These are phyloP conservation scores for Vachellia collinsii DNA, from an alignment of 306 rosid species.

Conservation along the genomic window DNA sequence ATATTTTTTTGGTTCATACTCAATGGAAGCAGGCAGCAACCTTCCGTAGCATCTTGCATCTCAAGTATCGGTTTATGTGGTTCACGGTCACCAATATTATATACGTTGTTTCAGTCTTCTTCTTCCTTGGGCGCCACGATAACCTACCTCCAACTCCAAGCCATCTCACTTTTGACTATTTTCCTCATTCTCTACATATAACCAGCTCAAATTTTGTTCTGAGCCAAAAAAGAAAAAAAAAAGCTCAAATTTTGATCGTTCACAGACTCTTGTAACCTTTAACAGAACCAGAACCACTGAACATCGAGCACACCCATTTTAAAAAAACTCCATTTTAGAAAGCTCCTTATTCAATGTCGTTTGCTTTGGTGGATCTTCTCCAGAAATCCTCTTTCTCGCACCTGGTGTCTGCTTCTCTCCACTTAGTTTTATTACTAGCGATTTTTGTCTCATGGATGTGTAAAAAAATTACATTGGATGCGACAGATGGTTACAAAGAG, in stretches of 20 bases:
- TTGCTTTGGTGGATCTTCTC: slow-evolving; percentile 27
- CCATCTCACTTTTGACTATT: not conserved
- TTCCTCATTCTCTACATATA: not conserved
- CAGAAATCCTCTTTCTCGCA: slow-evolving; percentile 45
- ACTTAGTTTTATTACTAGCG: slow-evolving; percentile 31
- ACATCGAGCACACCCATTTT: not conserved
- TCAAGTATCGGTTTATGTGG: not conserved
- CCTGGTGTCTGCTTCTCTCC: slow-evolving; percentile 30
- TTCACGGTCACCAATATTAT: not conserved
- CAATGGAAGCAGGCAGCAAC: not conserved
- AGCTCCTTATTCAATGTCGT: slow-evolving; percentile 6
- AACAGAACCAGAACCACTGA: not conserved
- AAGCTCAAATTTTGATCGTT: not conserved
- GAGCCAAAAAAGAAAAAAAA: too few species aligned
- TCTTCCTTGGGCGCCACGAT: not conserved
- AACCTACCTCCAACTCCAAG: not conserved
- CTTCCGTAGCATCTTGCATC: not conserved
- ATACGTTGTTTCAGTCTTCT: not conserved
- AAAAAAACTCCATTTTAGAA: not conserved
- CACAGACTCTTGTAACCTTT: too few species aligned
- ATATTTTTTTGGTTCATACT: not conserved
- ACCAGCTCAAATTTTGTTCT: not conserved
- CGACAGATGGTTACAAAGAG: slow-evolving; percentile 27
- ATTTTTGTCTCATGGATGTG: slow-evolving; percentile 36
- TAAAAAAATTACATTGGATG: not conserved